phyloP scores from a whole-genome alignment of 1,139 yeast species.

The Eremothecium gossypii region DNA sequence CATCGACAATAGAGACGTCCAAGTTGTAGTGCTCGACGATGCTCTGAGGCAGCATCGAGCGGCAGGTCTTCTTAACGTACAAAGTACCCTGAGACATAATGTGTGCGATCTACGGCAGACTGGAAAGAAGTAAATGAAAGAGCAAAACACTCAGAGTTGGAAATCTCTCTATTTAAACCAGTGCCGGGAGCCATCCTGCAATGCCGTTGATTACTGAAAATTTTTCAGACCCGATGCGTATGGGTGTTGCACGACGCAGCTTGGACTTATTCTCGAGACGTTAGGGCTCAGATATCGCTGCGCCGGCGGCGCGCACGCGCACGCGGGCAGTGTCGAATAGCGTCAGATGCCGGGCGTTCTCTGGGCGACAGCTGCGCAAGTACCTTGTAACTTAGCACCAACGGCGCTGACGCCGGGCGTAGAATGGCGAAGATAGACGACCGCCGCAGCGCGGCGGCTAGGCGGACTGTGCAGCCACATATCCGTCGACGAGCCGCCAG shows the following conservation, averaged over 20 bases:
- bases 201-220: background rate
- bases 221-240: background rate
- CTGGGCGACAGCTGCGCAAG: too few relatives aligned
- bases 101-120: background rate
- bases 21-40: constrained; percentile 62
- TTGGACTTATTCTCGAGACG: background rate
- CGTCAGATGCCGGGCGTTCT: too few relatives aligned
- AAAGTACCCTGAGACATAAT: constrained; percentile 62
- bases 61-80: constrained; percentile 42
- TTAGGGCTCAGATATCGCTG: background rate
- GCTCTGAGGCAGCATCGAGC: constrained; percentile 48
- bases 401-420: too few relatives aligned
- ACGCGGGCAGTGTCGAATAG: too few relatives aligned
- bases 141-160: background rate
- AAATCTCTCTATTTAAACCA: too few relatives aligned
- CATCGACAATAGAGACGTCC: constrained; percentile 46
- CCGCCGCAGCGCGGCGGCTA: too few relatives aligned
- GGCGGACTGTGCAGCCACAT: too few relatives aligned
- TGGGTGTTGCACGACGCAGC: background rate
- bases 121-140: background rate
- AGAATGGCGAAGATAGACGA: too few relatives aligned
- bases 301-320: too few relatives aligned
- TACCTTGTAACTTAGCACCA: too few relatives aligned
- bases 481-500: too few relatives aligned
- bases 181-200: background rate